These are phyloP conservation scores for Dinochytrium kinnereticum DNA, from an alignment of 371 early-diverging fungal species.

Conservation along the genomic window DNA sequence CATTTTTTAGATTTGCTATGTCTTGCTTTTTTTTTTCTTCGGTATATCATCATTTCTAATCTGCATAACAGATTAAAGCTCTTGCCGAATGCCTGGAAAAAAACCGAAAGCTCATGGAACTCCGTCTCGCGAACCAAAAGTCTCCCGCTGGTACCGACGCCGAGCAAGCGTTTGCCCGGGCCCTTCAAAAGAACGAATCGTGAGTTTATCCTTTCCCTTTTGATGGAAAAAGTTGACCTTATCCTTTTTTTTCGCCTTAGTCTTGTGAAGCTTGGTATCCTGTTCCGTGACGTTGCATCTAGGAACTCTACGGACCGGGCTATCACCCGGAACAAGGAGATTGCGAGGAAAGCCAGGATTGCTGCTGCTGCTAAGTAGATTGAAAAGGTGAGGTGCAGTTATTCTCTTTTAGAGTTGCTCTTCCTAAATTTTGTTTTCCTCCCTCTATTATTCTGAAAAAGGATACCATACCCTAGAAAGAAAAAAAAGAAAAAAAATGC, in stretches of 20 bases:
- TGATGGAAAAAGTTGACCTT: background rate
- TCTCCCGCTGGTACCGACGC: conserved; percentile 50
- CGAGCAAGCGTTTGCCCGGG: conserved; percentile 46
- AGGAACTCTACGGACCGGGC: conserved; percentile 44
- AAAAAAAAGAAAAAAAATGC: no score
- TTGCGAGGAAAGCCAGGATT: conserved; percentile 25
- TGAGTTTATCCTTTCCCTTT: background rate
- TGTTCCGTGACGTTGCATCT: conserved; percentile 42
- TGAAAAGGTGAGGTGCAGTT: background rate
- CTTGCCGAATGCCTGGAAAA: conserved; percentile 41
- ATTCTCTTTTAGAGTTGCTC: background rate
- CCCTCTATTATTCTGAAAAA: background rate
- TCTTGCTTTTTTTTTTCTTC: conserved; percentile 5
- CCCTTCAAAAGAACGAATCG: conserved; percentile 46
- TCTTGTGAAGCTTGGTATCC: conserved; percentile 34
- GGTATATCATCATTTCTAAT: background rate
- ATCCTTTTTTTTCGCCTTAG: conserved; percentile 16
- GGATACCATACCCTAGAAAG: no score
- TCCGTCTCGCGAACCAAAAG: conserved; percentile 43
- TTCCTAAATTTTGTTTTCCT: background rate
- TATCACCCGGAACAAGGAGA: conserved; percentile 52
- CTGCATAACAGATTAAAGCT: conserved; percentile 42
- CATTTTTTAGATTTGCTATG: no score
- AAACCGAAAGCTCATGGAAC: conserved; percentile 40
- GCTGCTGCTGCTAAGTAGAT: conserved; percentile 16